Conservation (phyloP, 2,329 filamentous ascomycete genomes). For the Aureobasidium sp. region DNA sequence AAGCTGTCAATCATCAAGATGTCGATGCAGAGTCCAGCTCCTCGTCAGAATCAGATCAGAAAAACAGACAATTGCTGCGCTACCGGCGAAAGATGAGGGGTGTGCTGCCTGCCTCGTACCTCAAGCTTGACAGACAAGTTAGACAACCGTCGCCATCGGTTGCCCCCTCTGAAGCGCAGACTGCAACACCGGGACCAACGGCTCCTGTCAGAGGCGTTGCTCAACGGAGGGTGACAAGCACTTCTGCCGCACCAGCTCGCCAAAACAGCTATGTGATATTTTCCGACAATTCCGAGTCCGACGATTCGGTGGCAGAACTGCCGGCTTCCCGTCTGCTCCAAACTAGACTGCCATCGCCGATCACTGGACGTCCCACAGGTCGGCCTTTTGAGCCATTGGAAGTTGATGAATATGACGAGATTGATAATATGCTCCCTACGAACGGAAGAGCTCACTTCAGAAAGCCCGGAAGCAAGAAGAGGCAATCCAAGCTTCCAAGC, state of each 20-base stretch:
- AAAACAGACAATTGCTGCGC: slow-evolving; percentile 24
- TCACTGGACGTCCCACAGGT: not conserved
- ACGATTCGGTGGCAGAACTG: slow-evolving; percentile 14
- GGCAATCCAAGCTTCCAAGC: slow-evolving; percentile 31
- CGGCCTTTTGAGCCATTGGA: slow-evolving; percentile 22
- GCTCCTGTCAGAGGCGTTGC: slow-evolving; percentile 22
- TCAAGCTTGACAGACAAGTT: slow-evolving; percentile 36
- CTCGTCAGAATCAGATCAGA: slow-evolving; percentile 24
- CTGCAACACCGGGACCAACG: not conserved
- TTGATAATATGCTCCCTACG: slow-evolving; percentile 32
- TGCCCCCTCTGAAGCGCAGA: not conserved
- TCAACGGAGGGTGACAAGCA: slow-evolving; percentile 5
- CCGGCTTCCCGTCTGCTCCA: slow-evolving; percentile 5
- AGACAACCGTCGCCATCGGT: slow-evolving; percentile 4
- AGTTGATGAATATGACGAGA: slow-evolving; percentile 36
- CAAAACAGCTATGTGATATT: slow-evolving; percentile 15
- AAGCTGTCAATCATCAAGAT: slow-evolving; percentile 17
- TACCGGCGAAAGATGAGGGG: slow-evolving; percentile 37
- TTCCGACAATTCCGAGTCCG: slow-evolving; percentile 28
- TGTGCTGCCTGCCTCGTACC: slow-evolving; percentile 42
- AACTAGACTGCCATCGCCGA: not conserved
- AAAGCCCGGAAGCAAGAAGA: slow-evolving; percentile 19
- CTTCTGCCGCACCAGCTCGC: not conserved
- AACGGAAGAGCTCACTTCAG: slow-evolving; percentile 13
- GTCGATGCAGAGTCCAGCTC: slow-evolving; percentile 15